Evolutionary conservation across 306 rosid species (phyloP), one percentile per base, ranked within the genome.

Genomic region (Prosopis cineraria): DNA sequence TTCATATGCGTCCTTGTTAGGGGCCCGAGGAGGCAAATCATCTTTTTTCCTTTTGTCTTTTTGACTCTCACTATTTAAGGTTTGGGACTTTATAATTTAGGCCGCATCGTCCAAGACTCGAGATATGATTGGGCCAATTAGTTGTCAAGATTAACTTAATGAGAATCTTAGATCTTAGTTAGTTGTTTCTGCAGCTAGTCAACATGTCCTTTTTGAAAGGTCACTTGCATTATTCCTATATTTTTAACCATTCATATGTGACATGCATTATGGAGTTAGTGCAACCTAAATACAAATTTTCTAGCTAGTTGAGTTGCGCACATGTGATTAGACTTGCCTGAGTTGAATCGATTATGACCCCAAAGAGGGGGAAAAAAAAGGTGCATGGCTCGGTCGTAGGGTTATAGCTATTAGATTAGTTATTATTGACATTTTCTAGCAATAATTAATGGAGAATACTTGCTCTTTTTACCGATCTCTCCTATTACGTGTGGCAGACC

Each of bases 11-110:
- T 73, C 37, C 48, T 37, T 68, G 85, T 91, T 91, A 81, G 97
- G 92, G 93, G 93, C 97, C 92, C 97, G 92, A 91, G 93, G 84
- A 80, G 83, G 74, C 62, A 71, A 81, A 79, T 68, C 69, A 79
- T 78, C 55, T 60, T 81, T 43, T 62, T 2, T 39, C 20, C 9
- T n/a, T 65, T 12, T 67, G 34, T 16, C 70, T 67, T 67, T 74
- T 72, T 82, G 83, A 79, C 80, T 72, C 65, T n/a, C 40, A 33
- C 76, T 78, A 31, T 70, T 73, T 22, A 40, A 36, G 45, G 44
- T 48, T 77, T 73, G 64, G 78, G 81, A 79, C 71, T 50, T 78
- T n/a, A n/a, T n/a, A n/a, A n/a, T n/a, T n/a, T 70, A 69, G 76
- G 79, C 82, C 78, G 68, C 75, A 44, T 70, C 25, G 77, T 58